phyloP scores from a whole-genome alignment of 345 rosid species.

The Syzygium grande region DNA sequence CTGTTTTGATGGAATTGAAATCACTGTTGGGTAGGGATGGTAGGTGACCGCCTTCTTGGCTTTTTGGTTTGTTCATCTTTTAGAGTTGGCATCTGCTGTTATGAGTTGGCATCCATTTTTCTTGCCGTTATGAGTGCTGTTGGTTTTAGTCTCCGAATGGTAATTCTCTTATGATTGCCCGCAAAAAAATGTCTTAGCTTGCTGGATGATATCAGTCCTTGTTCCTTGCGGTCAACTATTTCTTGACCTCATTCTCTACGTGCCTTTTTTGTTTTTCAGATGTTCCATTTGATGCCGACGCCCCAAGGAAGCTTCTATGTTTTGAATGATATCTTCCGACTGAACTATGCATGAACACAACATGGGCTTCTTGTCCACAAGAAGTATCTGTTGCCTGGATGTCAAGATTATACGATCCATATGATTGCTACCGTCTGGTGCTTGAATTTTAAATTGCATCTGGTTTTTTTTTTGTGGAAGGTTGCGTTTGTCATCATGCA shows the following conservation, averaged over 20 bases:
- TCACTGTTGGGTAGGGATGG: background rate
- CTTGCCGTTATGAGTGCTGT: background rate
- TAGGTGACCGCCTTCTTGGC: background rate
- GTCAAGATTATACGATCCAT: background rate
- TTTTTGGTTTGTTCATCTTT: background rate
- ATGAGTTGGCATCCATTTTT: background rate
- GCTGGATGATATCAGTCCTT: background rate
- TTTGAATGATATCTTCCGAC: constrained; percentile 87
- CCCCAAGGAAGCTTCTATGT: constrained; percentile 93
- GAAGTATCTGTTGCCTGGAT: background rate
- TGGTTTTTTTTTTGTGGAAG: background rate
- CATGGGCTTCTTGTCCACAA: background rate
- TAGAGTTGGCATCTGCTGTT: background rate
- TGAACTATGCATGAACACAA: constrained; percentile 76
- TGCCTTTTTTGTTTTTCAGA: constrained; percentile 31
- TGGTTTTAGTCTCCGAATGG: background rate
- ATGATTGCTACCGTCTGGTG: background rate
- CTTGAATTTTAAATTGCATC: background rate
- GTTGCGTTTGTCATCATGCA: background rate
- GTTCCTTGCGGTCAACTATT: background rate
- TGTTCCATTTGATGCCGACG: constrained; percentile 99
- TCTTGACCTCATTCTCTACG: background rate
- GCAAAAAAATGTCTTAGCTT: background rate
- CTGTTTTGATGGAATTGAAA: background rate
- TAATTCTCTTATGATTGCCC: background rate